Evolutionary conservation across 495 filamentous ascomycete genomes (phyloP), one percentile per base, ranked within the genome.

Genomic region (Talaromyces adpressus): DNA sequence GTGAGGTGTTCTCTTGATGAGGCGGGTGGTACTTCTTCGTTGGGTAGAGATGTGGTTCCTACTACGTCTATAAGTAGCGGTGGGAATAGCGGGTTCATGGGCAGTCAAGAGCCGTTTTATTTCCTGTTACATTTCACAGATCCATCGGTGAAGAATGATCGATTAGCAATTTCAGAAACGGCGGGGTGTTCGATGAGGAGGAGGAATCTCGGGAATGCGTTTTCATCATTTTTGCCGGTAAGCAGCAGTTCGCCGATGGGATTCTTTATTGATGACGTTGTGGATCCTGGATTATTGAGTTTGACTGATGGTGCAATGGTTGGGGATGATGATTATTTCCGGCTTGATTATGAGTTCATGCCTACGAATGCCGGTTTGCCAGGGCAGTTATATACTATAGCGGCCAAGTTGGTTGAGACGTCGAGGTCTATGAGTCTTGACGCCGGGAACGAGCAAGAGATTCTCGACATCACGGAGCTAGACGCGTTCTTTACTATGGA

Each of bases 1-100:
- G 62, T 63, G 29, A 16, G 67, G 57, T 77, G 73, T 27, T 70
- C 68, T 20, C 73, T 70, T 39, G 66, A 25, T 12, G 29, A 41
- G 2, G 61, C 64, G 14, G 39, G 53, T 39, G 39, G 16, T n/a
- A 25, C n/a, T 18, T 16, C 53, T 23, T 57, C 63, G 36, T 2
- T 16, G 12, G 4, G 2, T 16, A 34, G 20, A 20, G 68, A 68
- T 20, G 34, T 41, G 12, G 20, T 52, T n/a, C 45, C 51, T 14
- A 64, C 67, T 12, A 51, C 59, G 20, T 56, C 64, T 56, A 86
- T 27, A 27, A 27, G 27, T 3, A 2, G 1, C 27, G 27, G 32
- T 22, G 85, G 81, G 29, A 84, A 76, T 4, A 88, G 71, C 23
- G 81, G 76, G 1, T 76, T 73, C 60, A 63, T 62, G 32, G 59